A percentile compares a stretch with the other conserved stretches of the same genome.
These are phyloP conservation scores for Colletotrichum higginsianum DNA, from an alignment of 2,329 filamentous ascomycete genomes.

Conservation along the genomic window DNA sequence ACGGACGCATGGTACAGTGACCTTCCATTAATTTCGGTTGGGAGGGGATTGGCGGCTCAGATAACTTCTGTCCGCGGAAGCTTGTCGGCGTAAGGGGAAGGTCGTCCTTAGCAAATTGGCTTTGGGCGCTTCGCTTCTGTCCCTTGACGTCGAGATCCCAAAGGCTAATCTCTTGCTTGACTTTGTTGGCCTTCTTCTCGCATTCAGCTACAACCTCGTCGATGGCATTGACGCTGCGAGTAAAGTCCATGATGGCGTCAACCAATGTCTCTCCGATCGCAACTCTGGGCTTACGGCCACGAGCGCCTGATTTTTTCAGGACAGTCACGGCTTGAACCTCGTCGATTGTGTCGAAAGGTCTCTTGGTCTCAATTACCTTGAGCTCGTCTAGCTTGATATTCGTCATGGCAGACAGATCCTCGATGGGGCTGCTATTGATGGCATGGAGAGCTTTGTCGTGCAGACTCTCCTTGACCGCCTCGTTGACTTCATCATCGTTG, in stretches of 20 bases:
- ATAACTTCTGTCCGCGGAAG: constrained; percentile 51
- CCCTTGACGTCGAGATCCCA: constrained; percentile 68
- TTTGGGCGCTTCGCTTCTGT: constrained; percentile 51
- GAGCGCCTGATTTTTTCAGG: constrained; percentile 62
- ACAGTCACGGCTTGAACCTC: constrained; percentile 77
- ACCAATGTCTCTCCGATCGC: constrained; percentile 69
- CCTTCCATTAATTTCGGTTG: constrained; percentile 86
- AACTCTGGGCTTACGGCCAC: constrained; percentile 57
- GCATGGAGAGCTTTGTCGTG: constrained; percentile 76
- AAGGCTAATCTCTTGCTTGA: constrained; percentile 61
- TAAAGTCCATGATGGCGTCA: constrained; percentile 76
- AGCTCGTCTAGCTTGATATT: constrained; percentile 80
- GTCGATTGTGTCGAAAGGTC: constrained; percentile 80
- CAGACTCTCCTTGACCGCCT: constrained; percentile 48
- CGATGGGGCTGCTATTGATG: constrained; percentile 83
- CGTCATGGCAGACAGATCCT: constrained; percentile 87
- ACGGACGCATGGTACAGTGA: constrained; percentile 87
- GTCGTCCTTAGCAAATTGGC: constrained; percentile 50
- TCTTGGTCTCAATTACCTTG: constrained; percentile 77
- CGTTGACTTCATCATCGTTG: constrained; percentile 44
- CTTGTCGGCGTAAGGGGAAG: constrained; percentile 61
- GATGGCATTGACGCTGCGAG: constrained; percentile 84
- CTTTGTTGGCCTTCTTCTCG: constrained; percentile 76
- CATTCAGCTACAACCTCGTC: constrained; percentile 86
- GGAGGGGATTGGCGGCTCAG: constrained; percentile 62